Percentiles rank a stretch among this genome's conserved stretches.
phyloP scores from a whole-genome alignment of 116 monocot genomes.

The Zostera marina region DNA sequence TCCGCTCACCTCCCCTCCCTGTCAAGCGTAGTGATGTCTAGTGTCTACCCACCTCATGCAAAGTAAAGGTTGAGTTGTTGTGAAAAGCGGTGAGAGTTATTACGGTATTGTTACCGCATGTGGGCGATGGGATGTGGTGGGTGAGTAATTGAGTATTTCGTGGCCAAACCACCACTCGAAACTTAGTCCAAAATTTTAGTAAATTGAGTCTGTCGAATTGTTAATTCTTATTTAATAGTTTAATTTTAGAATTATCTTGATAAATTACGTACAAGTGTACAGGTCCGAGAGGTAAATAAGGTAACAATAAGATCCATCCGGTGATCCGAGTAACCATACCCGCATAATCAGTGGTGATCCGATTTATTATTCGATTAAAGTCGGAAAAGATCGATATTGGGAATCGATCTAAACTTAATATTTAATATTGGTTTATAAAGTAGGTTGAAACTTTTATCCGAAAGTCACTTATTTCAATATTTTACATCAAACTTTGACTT shows the following conservation, averaged over 20 bases:
- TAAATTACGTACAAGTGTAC: no score
- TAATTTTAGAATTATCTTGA: neutral
- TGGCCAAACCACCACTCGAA: neutral
- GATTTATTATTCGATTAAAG: no score
- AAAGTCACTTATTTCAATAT: neutral
- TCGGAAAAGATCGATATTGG: no score
- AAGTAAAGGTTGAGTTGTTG: neutral
- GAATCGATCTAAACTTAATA: neutral
- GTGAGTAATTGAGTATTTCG: neutral
- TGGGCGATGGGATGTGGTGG: neutral
- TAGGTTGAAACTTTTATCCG: no score
- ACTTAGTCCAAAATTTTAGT: no score
- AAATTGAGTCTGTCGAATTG: neutral
- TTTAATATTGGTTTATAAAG: no score
- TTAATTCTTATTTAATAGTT: neutral
- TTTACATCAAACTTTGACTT: neutral
- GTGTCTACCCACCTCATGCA: no score
- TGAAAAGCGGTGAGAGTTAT: neutral
- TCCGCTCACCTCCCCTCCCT: conserved; percentile 6
- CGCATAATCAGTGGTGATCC: no score
- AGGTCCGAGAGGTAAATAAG: no score
- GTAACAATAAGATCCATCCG: no score
- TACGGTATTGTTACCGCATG: neutral
- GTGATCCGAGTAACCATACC: no score
- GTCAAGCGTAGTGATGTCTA: no score